Base-by-base conservation (phyloP, 176 grass and related monocot genomes). In the Oryza rufipogon region DNA sequence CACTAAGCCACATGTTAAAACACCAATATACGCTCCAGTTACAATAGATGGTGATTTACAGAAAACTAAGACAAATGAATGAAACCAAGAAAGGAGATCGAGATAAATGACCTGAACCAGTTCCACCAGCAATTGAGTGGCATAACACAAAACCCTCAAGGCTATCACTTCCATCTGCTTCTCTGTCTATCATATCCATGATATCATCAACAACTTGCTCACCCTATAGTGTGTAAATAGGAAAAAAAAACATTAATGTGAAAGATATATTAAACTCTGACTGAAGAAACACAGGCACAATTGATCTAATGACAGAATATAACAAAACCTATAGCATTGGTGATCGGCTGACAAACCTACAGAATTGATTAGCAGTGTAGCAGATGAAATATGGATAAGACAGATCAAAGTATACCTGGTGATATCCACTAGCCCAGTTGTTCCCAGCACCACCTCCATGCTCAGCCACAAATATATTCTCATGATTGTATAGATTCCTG, bases 81-180 rank as follows among this genome's bases (percentile, higher is more conserved):
- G 15, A 46, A 73, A 74, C 26, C 28, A 73, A 61, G 69, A 70
- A 65, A 87, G 0, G 2, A 49, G 5, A 47, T 20, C 14, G 6
- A 39, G 33, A n/a, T 71, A 78, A 81, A 47, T 64, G 64, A 96
- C 97, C 97, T 99, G 97, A 99, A 65, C 97, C 97, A 73, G 97
- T 99, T 85, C 97, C 97, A 84, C 97, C 93, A 89, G 97, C 97
- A 64, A 99, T 94, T 47, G 97, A 99, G 79, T 99, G 97, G 45
- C 97, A 99, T 45, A 99, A 86, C 61, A 99, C 97, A 84, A 99
- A 99, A 68, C 93, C 97, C 68, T 99, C 97, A 23, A 99, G 91
- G 54, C 97, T 99, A 75, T 99, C 97, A 87, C 97, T 96, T 92
- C 97, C 97, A 92, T 99, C 97, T 76, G 97, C 97, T 89, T 99